Evolutionary conservation across 495 filamentous ascomycete genomes (phyloP).

Genomic region (Annulohypoxylon nitens): DNA sequence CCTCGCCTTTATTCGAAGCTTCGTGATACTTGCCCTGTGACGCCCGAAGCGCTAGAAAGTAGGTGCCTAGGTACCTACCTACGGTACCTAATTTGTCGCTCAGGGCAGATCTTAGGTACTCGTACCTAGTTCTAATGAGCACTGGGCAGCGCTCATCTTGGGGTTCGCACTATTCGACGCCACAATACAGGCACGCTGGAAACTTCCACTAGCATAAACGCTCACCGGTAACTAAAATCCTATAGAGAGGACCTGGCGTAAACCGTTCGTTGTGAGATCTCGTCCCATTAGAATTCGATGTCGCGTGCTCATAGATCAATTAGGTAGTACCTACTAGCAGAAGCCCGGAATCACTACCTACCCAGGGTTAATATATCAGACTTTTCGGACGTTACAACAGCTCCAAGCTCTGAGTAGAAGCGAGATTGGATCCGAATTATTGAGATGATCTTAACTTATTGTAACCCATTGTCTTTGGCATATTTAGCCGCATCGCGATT

Average conservation of each 20-base stretch:
- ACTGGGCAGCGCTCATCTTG: neutral
- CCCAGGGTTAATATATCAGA: neutral
- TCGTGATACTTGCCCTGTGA: no score
- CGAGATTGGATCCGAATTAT: slow-evolving; percentile 14
- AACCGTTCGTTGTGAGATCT: neutral
- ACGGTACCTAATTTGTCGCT: no score
- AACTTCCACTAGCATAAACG: neutral
- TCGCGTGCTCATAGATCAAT: neutral
- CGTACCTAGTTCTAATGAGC: no score
- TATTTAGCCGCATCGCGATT: slow-evolving; percentile 43
- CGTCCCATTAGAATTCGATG: neutral
- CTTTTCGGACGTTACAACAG: neutral
- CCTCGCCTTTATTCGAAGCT: no score
- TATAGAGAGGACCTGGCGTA: neutral
- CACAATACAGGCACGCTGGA: neutral
- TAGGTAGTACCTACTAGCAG: neutral
- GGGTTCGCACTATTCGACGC: neutral
- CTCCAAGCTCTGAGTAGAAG: neutral
- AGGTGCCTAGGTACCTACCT: no score
- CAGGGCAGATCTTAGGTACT: no score
- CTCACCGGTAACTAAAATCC: neutral
- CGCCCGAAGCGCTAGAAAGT: no score
- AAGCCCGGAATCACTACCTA: neutral
- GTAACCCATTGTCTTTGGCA: slow-evolving; percentile 11
- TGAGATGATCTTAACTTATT: slow-evolving; percentile 11